Conservation (phyloP, 345 rosid genomes). For the Cardamine resedifolia region DNA sequence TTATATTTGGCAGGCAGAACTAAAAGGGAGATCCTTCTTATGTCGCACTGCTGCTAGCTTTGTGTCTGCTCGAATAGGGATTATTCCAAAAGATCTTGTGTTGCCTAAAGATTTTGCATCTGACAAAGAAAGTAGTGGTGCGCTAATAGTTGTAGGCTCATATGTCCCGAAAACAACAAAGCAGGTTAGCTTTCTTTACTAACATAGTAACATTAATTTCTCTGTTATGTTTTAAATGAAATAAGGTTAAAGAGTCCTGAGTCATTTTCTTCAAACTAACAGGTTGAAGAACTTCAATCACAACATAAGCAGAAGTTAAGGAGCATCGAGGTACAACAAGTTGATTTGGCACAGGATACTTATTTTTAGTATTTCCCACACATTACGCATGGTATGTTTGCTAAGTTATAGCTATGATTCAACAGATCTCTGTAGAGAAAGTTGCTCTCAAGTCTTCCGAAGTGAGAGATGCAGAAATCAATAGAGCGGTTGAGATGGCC, state of each 20-base stretch:
- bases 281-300: constrained; percentile 84
- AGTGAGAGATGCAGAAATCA: constrained; percentile 78
- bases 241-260: constrained; percentile 1
- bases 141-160: constrained; percentile 88
- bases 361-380: not conserved
- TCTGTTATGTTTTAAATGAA: constrained; percentile 8
- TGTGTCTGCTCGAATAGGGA: constrained; percentile 89
- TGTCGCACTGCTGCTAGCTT: constrained; percentile 98
- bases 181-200: constrained; percentile 54
- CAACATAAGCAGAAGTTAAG: constrained; percentile 60
- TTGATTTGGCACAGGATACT: not conserved
- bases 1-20: constrained; percentile 72
- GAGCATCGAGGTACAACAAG: constrained; percentile 66
- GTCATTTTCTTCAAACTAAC: constrained; percentile 26
- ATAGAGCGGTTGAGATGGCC: constrained; percentile 71
- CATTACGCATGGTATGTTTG: not conserved
- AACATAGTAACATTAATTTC: constrained; percentile 23
- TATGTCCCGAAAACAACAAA: constrained; percentile 96
- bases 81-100: constrained; percentile 73
- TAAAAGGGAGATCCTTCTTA: constrained; percentile 79
- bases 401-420: constrained; percentile 28
- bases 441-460: constrained; percentile 71
- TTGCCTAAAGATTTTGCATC: constrained; percentile 76
- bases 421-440: constrained; percentile 82
- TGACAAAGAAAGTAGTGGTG: constrained; percentile 64